A percentile compares a stretch with the other conserved stretches of the same genome.
These are phyloP conservation scores for Primulina eburnea DNA, from an alignment of 257 asterid species.

Conservation along the genomic window DNA sequence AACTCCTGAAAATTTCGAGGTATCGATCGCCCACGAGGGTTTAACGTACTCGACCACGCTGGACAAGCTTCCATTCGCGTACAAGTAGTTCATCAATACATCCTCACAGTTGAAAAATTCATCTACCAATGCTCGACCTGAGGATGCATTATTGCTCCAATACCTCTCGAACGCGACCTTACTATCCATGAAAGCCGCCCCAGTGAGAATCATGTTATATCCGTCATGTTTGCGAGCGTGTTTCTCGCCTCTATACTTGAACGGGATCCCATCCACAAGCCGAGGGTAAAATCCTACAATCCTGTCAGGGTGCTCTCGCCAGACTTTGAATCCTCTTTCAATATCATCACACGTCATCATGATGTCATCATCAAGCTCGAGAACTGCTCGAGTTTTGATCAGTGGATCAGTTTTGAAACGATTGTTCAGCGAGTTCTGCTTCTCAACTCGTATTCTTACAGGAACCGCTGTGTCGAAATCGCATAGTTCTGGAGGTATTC, in stretches of 20 bases:
- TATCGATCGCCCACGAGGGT: neutral
- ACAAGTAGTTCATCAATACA: conserved; percentile 79
- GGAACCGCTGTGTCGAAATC: conserved; percentile 89
- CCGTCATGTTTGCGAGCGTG: conserved; percentile 71
- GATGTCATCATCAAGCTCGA: conserved; percentile 96
- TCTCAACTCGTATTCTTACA: conserved; percentile 73
- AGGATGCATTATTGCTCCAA: conserved; percentile 63
- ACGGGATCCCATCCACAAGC: conserved; percentile 43
- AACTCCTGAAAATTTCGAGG: neutral
- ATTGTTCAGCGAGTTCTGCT: conserved; percentile 73
- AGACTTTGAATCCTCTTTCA: conserved; percentile 81
- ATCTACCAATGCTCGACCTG: conserved; percentile 66
- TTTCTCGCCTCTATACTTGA: conserved; percentile 64
- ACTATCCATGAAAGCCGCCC: conserved; percentile 82
- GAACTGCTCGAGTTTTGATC: conserved; percentile 75
- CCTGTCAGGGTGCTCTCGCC: conserved; percentile 79
- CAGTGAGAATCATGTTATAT: conserved; percentile 82
- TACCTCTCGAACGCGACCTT: conserved; percentile 66
- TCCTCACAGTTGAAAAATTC: conserved; percentile 81
- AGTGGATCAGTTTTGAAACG: conserved; percentile 67
- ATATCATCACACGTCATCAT: conserved; percentile 91
- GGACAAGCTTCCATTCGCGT: conserved; percentile 61
- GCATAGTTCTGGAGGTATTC: conserved; percentile 50
- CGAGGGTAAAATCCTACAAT: conserved; percentile 92
- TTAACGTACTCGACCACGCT: conserved; percentile 47